Percentiles rank a stretch among this genome's conserved stretches.
Conservation (phyloP, 208 protist genomes). For the Acanthamoeba triangularis region DNA sequence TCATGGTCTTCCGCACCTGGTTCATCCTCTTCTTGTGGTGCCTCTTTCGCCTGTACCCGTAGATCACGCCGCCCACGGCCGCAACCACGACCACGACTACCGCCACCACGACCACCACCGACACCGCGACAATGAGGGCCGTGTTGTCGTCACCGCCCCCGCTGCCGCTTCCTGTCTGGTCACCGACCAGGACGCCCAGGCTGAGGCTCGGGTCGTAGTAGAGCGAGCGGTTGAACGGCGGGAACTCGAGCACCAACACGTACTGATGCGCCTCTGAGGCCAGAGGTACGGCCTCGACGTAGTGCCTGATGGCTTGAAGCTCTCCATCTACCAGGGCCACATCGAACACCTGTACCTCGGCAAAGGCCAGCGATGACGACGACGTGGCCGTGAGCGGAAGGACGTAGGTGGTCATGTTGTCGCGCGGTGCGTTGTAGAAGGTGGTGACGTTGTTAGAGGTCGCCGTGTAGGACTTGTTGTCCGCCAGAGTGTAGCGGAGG, state of each 20-base stretch:
- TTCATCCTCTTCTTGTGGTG: too few relatives aligned
- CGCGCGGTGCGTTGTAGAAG: background rate
- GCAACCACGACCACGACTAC: background rate
- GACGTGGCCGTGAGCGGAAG: background rate
- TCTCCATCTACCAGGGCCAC: background rate
- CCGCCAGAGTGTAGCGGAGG: background rate
- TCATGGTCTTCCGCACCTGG: too few relatives aligned
- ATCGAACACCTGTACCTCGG: background rate
- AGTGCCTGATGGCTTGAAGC: background rate
- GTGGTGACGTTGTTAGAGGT: too few relatives aligned
- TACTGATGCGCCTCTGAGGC: background rate
- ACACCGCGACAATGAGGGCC: background rate
- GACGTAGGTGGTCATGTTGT: background rate
- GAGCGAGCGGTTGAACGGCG: background rate
- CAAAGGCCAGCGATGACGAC: too few relatives aligned
- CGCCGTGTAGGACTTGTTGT: background rate
- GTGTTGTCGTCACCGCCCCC: background rate
- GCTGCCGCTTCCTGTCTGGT: too few relatives aligned
- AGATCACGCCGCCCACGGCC: too few relatives aligned
- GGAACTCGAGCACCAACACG: background rate
- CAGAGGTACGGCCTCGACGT: background rate
- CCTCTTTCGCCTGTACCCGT: too few relatives aligned
- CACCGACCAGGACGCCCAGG: background rate
- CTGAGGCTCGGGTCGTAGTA: background rate
- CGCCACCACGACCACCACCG: background rate